phyloP scores from a whole-genome alignment of 192 early-diverging fungal species.

The Entrophospora sp. region DNA sequence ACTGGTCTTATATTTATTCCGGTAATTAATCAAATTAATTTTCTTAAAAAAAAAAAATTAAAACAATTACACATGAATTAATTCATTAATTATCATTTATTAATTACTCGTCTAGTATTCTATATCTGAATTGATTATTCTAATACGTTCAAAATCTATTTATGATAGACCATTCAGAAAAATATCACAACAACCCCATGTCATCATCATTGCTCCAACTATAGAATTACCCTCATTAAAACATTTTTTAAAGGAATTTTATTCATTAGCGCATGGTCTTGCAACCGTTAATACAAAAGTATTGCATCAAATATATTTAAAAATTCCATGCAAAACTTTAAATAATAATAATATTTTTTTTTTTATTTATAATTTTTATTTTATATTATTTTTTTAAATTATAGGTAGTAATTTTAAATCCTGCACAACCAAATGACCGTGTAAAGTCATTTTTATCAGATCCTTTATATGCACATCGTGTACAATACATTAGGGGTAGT shows the following conservation, averaged over 20 bases:
- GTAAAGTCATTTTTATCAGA: constrained; percentile 17
- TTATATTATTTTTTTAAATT: neutral
- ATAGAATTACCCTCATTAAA: constrained; percentile 19
- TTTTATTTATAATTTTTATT: neutral
- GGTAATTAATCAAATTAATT: neutral
- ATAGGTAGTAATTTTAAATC: constrained; percentile 21
- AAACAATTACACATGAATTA: too few species aligned
- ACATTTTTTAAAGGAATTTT: constrained; percentile 22
- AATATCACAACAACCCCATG: constrained; percentile 19
- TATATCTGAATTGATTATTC: constrained; percentile 4
- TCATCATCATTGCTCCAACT: constrained; percentile 21
- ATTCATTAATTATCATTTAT: neutral
- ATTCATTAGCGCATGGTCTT: constrained; percentile 16
- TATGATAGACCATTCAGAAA: constrained; percentile 16
- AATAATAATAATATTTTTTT: too few species aligned
- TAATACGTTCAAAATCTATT: constrained; percentile 12
- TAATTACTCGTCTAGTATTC: constrained; percentile 5
- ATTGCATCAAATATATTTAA: too few species aligned
- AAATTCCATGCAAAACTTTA: too few species aligned
- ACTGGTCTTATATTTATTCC: constrained; percentile 20
- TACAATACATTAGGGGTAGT: constrained; percentile 20
- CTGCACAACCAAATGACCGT: constrained; percentile 14
- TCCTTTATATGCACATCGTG: constrained; percentile 18
- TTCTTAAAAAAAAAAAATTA: too few species aligned
- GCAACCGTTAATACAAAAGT: constrained; percentile 18